Evolutionary conservation across 176 grass and related monocot species (phyloP).

Genomic region (Zizania latifolia): DNA sequence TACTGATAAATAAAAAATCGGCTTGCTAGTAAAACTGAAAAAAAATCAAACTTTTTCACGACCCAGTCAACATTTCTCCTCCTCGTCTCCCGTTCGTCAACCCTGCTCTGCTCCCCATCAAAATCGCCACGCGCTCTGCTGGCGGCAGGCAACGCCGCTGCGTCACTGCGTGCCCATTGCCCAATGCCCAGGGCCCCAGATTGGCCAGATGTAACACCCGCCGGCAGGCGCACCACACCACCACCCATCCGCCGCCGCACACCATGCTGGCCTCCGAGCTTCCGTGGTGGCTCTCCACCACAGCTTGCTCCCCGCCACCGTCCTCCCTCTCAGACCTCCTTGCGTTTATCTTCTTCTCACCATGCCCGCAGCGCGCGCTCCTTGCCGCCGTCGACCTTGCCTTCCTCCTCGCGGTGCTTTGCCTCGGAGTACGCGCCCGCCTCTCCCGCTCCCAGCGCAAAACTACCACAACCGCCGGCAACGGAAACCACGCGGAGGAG

Average conservation of each 20-base stretch:
- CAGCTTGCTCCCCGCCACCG: slow-evolving; percentile 11
- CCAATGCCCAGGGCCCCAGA: too few relatives aligned
- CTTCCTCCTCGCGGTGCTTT: slow-evolving; percentile 33
- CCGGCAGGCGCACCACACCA: not conserved
- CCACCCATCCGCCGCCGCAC: too few relatives aligned
- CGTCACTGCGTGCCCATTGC: not conserved
- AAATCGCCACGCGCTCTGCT: not conserved
- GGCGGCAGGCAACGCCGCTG: not conserved
- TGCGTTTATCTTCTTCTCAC: slow-evolving; percentile 35
- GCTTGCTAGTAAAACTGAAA: too few relatives aligned
- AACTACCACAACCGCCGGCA: fast-evolving
- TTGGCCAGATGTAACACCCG: not conserved
- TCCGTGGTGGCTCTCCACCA: slow-evolving; percentile 39
- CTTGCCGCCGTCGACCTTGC: slow-evolving; percentile 17
- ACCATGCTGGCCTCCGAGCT: not conserved
- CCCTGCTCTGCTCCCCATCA: not conserved
- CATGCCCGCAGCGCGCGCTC: slow-evolving; percentile 45
- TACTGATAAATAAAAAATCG: too few relatives aligned
- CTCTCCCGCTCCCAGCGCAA: not conserved
- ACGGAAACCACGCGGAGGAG: slow-evolving; percentile 1
- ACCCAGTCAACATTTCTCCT: not conserved
- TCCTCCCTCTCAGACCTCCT: slow-evolving; percentile 7
- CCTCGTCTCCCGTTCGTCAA: too few relatives aligned
- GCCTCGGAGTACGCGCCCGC: not conserved
- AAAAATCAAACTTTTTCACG: not conserved